Evolutionary conservation across 768 basidiomycete genomes (phyloP), one percentile per base, ranked within the genome.

Genomic region (Tulasnella sp.): DNA sequence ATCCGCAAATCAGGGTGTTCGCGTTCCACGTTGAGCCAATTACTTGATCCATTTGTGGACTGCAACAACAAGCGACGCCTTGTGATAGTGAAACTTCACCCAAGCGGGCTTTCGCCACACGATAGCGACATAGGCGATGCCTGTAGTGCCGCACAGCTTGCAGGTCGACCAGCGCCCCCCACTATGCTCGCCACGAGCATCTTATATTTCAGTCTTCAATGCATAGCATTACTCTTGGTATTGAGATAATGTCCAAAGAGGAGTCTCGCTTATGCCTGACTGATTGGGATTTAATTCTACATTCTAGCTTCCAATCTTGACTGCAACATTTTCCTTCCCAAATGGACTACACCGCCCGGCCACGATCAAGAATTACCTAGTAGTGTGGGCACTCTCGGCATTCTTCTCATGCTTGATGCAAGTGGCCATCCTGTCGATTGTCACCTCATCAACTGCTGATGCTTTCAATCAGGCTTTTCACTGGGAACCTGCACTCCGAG

Each of bases 251-350:
- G n/a, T n/a, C n/a, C 19, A 48, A 13, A 17, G 24, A 11, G 9
- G 27, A 11, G 29, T 21, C 32, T 34, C 19, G 15, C 50, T 19
- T 9, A 21, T 50, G n/a, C n/a, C 42, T 59, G 27, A 48, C 5
- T 38, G 2, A 17, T 30, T 10, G 21, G 3, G 4, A 32, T 24
- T 50, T 17, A 51, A n/a, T 10, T 21, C 13, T 44, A 19, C 44
- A 4, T 17, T 29, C 34, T 19, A 59, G 58, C 47, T 59, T 3
- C 9, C 48, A 19, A 49, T 59, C 27, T 42, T 59, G 23, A 51
- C 58, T 17, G 27, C 42, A 24, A 59, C 58, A 13, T 59, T 59
- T 27, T 29, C 24, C 17, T 23, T 59, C 45, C 58, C 58, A 34
- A 26, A 32, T 23, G 50, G 34, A 4, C 29, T 48, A 9, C 29